Conservation (phyloP, 495 filamentous ascomycete species). For the Penicillium canescens region DNA sequence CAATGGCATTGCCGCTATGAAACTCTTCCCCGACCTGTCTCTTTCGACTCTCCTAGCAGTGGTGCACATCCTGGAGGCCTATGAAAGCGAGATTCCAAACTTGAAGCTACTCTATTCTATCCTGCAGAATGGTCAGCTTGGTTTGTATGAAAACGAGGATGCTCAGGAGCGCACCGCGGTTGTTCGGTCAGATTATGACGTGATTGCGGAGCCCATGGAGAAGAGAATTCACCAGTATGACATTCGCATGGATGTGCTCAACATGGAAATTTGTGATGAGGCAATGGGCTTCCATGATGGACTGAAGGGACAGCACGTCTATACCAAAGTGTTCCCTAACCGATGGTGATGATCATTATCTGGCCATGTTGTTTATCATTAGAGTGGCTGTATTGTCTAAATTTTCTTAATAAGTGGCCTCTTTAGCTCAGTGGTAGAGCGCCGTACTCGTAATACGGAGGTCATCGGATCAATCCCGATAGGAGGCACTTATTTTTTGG, state of each 20-base stretch:
- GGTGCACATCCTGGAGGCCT: constrained; percentile 18
- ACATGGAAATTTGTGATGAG: constrained; percentile 18
- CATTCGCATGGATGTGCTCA: constrained; percentile 13
- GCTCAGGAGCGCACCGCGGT: not conserved
- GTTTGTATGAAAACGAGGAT: constrained; percentile 1
- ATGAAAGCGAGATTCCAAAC: constrained; percentile 18
- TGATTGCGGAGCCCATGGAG: constrained; percentile 15
- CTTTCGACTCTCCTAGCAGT: constrained; percentile 21
- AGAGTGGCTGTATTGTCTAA: too few relatives aligned
- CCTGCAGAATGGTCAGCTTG: constrained; percentile 11
- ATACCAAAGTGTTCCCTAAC: constrained; percentile 7
- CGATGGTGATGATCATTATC: not conserved
- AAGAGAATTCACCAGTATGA: constrained; percentile 14
- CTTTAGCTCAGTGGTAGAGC: too few relatives aligned
- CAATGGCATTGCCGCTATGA: constrained; percentile 18
- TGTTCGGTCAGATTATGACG: constrained; percentile 1
- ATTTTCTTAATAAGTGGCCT: too few relatives aligned
- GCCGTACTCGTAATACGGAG: too few relatives aligned
- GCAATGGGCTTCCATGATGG: constrained; percentile 1
- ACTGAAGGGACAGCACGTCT: constrained; percentile 8
- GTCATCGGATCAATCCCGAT: too few relatives aligned
- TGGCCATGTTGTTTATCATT: too few relatives aligned
- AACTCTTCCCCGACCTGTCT: constrained; percentile 15
- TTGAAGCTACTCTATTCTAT: constrained; percentile 16
- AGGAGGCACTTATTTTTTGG: too few relatives aligned